Percentiles rank a stretch among this genome's conserved stretches.
phyloP scores from a whole-genome alignment of 768 basidiomycete species.

The Gelatoporia subvermispora region DNA sequence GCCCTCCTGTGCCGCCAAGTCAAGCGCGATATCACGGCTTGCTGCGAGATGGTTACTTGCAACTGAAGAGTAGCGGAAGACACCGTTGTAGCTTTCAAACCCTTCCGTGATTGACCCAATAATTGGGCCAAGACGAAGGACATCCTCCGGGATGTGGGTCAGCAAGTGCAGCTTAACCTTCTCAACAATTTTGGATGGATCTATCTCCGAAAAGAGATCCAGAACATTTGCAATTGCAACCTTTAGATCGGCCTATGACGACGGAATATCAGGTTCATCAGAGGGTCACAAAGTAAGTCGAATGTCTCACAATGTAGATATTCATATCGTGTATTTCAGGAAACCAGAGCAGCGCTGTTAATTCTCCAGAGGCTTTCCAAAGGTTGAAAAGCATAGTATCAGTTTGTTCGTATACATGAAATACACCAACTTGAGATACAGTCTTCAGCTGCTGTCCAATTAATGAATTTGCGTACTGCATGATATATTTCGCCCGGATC shows the following conservation, averaged over 20 bases:
- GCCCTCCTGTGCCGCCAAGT: conserved; percentile 25
- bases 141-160: conserved; percentile 23
- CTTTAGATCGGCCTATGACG: conserved; percentile 9
- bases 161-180: conserved; percentile 33
- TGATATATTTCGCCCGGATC: conserved; percentile 25
- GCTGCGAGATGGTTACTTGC: conserved; percentile 36
- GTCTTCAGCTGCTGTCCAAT: conserved; percentile 34
- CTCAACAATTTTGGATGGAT: conserved; percentile 20
- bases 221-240: conserved; percentile 13
- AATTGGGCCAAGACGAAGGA: conserved; percentile 27
- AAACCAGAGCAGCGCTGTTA: conserved; percentile 27
- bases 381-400: conserved; percentile 5
- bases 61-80: conserved; percentile 35
- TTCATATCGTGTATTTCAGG: conserved; percentile 26
- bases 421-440: conserved; percentile 25
- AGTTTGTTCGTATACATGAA: conserved; percentile 14
- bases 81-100: conserved; percentile 36
- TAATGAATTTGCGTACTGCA: conserved; percentile 29
- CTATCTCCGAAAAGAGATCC: conserved; percentile 20
- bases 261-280: conserved; percentile 20
- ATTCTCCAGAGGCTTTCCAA: conserved; percentile 27
- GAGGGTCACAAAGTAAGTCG: background rate
- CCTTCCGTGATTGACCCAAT: conserved; percentile 28
- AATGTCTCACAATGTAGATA: background rate
- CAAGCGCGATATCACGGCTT: conserved; percentile 35